Conservation (phyloP, 176 grass and related monocot species). For the Secale cereale region DNA sequence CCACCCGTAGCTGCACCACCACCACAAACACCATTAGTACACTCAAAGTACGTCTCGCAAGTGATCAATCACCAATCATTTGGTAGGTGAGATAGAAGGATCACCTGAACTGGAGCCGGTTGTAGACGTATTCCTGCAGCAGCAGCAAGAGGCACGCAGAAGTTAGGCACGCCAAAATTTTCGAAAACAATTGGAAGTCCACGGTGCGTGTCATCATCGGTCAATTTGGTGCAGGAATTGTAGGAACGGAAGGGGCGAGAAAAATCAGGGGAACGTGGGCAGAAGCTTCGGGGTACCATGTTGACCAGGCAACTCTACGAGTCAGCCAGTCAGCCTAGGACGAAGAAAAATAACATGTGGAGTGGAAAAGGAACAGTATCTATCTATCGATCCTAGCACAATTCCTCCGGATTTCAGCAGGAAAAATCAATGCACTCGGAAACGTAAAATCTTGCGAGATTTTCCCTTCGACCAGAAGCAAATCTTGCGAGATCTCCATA, state of each 20-base stretch:
- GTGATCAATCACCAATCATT: neutral
- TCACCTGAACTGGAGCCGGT: conserved; percentile 88
- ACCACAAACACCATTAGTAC: neutral
- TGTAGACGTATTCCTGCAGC: conserved; percentile 90
- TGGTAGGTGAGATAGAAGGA: neutral
- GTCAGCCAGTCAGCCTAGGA: neutral
- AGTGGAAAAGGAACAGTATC: neutral
- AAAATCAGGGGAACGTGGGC: neutral
- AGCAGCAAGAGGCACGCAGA: neutral
- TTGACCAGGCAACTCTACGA: neutral
- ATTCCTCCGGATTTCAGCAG: too few species aligned
- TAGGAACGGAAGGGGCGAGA: neutral
- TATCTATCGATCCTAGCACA: neutral
- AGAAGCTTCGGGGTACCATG: neutral
- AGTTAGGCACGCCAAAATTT: neutral
- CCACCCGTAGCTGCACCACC: conserved; percentile 64
- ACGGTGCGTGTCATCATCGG: too few species aligned
- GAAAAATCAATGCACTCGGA: too few species aligned
- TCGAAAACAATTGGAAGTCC: neutral
- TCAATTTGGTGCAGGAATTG: neutral
- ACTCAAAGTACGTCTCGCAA: neutral
- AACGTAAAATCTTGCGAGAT: too few species aligned
- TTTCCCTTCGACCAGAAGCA: too few species aligned
- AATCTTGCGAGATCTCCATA: neutral
- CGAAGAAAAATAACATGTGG: neutral